phyloP scores from a whole-genome alignment of 352 stramenopile genomes.

The Aphanomyces cochlioides region DNA sequence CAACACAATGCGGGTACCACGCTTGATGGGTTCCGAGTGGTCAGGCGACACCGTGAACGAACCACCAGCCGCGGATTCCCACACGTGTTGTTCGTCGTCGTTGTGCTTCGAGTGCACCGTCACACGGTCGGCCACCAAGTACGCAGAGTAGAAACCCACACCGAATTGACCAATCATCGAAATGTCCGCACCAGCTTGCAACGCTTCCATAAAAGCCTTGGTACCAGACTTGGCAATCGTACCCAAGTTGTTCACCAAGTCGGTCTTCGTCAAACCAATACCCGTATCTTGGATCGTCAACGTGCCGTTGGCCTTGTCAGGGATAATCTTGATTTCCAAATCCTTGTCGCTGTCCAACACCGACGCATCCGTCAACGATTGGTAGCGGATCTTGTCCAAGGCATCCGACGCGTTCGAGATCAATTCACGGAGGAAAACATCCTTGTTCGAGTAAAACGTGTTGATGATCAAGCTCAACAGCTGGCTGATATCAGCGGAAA shows the following conservation, averaged over 20 bases:
- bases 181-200: conserved; percentile 97
- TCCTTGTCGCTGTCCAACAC: conserved; percentile 97
- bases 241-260: conserved; percentile 99
- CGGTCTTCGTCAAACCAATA: conserved; percentile 99
- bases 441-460: conserved; percentile 99
- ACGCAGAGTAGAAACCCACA: conserved; percentile 99
- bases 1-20: conserved; percentile 95
- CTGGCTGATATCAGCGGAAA: conserved; percentile 99
- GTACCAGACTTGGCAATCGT: conserved; percentile 99
- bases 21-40: conserved; percentile 80
- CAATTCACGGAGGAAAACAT: conserved; percentile 97
- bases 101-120: conserved; percentile 99
- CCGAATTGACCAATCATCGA: conserved; percentile 99
- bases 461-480: conserved; percentile 98
- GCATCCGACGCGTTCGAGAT: conserved; percentile 97
- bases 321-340: conserved; percentile 98
- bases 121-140: conserved; percentile 99
- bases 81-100: conserved; percentile 97
- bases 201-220: conserved; percentile 99
- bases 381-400: conserved; percentile 97
- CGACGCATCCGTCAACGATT: conserved; percentile 93
- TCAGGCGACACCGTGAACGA: conserved; percentile 96
- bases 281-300: conserved; percentile 98
- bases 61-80: conserved; percentile 95
- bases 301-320: conserved; percentile 99